These are phyloP conservation scores for Fraxinus platypoda DNA, from an alignment of 305 asterid species.

Conservation along the genomic window DNA sequence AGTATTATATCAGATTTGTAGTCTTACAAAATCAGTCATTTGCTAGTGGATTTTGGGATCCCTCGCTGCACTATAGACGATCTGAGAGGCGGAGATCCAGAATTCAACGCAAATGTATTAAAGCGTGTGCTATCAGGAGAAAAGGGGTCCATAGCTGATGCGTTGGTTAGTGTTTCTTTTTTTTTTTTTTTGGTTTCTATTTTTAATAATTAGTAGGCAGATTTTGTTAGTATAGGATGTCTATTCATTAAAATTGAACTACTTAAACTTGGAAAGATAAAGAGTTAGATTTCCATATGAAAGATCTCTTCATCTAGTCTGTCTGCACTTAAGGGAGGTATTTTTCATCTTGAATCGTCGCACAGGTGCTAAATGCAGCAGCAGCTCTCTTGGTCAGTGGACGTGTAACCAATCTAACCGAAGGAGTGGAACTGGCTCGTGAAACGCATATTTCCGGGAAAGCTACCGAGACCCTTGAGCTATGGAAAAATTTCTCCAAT, in stretches of 20 bases:
- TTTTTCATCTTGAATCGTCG: not conserved
- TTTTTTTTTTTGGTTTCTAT: not conserved
- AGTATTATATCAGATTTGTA: not conserved
- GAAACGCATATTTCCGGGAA: conserved; percentile 44
- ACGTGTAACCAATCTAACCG: conserved; percentile 33
- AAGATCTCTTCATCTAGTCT: not conserved
- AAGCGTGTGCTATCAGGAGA: conserved; percentile 49
- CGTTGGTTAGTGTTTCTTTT: conserved; percentile 38
- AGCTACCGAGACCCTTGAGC: conserved; percentile 44
- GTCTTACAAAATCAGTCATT: not conserved
- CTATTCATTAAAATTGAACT: not conserved
- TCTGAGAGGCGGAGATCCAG: conserved; percentile 47
- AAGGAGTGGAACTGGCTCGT: conserved; percentile 48
- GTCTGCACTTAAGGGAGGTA: not conserved
- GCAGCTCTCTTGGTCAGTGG: conserved; percentile 54
- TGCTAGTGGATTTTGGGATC: conserved; percentile 52
- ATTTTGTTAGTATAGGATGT: not conserved
- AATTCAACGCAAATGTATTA: conserved; percentile 43
- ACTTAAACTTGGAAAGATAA: not conserved
- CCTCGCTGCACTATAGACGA: conserved; percentile 53
- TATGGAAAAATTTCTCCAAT: conserved; percentile 39
- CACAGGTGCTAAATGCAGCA: conserved; percentile 52
- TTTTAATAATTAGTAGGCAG: not conserved
- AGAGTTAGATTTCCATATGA: not conserved
- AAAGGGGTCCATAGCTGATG: conserved; percentile 57